Evolutionary conservation across 2,329 filamentous ascomycete genomes (phyloP).

Genomic region (Colletotrichum sojae): DNA sequence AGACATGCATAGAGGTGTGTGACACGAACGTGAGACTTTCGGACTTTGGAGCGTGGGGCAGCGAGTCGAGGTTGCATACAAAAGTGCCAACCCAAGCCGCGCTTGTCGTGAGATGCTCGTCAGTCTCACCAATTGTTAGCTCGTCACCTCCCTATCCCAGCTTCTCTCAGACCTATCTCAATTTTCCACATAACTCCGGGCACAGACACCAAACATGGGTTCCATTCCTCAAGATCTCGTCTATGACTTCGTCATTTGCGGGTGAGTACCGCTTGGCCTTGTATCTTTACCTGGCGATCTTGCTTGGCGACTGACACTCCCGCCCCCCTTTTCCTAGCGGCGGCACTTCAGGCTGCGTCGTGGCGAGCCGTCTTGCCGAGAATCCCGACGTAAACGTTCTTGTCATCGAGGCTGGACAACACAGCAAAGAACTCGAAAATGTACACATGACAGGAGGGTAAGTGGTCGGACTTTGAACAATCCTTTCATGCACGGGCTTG

Average conservation of each 20-base stretch:
- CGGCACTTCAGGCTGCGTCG: constrained; percentile 55
- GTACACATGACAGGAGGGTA: constrained; percentile 66
- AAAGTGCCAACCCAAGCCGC: constrained; percentile 13
- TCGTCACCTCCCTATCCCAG: neutral
- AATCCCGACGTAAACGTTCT: constrained; percentile 48
- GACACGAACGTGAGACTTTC: neutral
- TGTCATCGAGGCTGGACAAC: constrained; percentile 55
- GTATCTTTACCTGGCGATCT: no score
- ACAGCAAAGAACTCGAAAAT: constrained; percentile 61
- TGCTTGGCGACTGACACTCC: constrained; percentile 21
- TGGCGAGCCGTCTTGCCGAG: constrained; percentile 56
- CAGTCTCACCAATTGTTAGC: neutral
- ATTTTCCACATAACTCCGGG: neutral
- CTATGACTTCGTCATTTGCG: constrained; percentile 38
- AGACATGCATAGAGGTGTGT: no score
- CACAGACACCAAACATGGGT: constrained; percentile 20
- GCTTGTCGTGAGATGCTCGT: neutral
- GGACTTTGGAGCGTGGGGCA: neutral
- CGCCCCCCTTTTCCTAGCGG: constrained; percentile 41
- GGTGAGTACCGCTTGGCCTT: neutral
- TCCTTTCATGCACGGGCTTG: constrained; percentile 37
- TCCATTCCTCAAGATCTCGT: constrained; percentile 19
- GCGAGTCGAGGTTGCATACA: constrained; percentile 17
- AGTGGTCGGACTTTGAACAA: constrained; percentile 27
- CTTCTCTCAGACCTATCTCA: neutral